Evolutionary conservation across 805 yeast genomes (phyloP).

Genomic region (Ogataea trehalophila): DNA sequence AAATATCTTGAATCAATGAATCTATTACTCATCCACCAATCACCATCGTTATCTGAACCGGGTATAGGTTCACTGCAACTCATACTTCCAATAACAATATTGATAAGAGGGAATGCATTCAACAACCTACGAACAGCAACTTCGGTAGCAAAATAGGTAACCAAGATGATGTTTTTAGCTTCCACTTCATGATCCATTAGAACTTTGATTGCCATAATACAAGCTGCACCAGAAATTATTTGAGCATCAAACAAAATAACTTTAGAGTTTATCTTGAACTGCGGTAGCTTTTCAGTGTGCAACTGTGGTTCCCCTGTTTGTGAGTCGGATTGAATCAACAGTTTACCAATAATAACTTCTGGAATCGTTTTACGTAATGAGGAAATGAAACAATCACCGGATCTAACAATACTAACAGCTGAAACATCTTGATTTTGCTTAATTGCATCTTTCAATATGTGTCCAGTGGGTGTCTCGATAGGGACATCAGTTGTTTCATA

Average conservation of each 20-base stretch:
- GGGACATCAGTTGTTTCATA: slow-evolving; percentile 26
- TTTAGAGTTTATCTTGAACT: slow-evolving; percentile 28
- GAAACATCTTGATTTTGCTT: slow-evolving; percentile 44
- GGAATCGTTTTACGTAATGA: slow-evolving; percentile 75
- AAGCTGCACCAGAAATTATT: slow-evolving; percentile 86
- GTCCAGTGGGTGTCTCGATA: slow-evolving; percentile 39
- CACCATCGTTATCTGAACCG: slow-evolving; percentile 33
- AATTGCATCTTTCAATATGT: slow-evolving; percentile 23
- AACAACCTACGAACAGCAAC: slow-evolving; percentile 68
- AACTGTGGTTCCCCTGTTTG: slow-evolving; percentile 91
- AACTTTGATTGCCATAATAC: slow-evolving; percentile 90
- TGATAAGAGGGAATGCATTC: slow-evolving; percentile 68
- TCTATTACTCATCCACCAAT: slow-evolving; percentile 60
- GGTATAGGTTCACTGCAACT: slow-evolving; percentile 32
- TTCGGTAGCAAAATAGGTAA: slow-evolving; percentile 73
- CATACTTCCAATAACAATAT: slow-evolving; percentile 64
- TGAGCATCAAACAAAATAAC: slow-evolving; percentile 82
- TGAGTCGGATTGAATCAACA: slow-evolving; percentile 83
- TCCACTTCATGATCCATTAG: slow-evolving; percentile 73
- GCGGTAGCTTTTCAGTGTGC: slow-evolving; percentile 75
- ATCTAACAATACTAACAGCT: slow-evolving; percentile 77
- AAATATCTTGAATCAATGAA: slow-evolving; percentile 75
- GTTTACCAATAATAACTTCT: slow-evolving; percentile 72
- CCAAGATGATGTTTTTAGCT: slow-evolving; percentile 58
- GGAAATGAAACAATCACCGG: slow-evolving; percentile 89